Percentiles rank a stretch among this genome's conserved stretches.
phyloP scores from a whole-genome alignment of 305 asterid genomes.

The Fraxinus xanthoxyloides region DNA sequence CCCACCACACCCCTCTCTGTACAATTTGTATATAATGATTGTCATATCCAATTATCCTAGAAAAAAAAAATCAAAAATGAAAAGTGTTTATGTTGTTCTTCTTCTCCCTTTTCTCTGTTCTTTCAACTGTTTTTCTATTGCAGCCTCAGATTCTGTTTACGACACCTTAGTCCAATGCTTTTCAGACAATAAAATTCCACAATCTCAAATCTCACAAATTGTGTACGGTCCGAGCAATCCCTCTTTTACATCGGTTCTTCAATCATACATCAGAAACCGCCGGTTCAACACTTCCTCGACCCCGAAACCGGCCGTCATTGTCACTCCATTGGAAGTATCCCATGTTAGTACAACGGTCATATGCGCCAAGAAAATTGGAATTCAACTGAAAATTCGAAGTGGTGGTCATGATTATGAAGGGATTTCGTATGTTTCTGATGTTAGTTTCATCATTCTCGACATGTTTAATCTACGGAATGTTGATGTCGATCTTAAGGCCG shows the following conservation, averaged over 20 bases:
- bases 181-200: conserved; percentile 2
- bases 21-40: not conserved
- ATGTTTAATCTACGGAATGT: conserved; percentile 54
- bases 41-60: not conserved
- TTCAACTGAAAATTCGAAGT: conserved; percentile 31
- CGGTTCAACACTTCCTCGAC: conserved; percentile 31
- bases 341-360: conserved; percentile 23
- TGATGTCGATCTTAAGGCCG: conserved; percentile 31
- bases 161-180: conserved; percentile 12
- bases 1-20: not conserved
- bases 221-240: conserved; percentile 25
- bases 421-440: conserved; percentile 25
- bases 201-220: conserved; percentile 6
- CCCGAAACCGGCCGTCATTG: conserved; percentile 23
- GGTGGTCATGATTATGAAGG: conserved; percentile 43
- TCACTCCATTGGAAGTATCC: conserved; percentile 21
- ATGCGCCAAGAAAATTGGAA: conserved; percentile 21
- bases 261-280: conserved; percentile 26
- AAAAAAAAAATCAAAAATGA: not conserved
- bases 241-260: conserved; percentile 20
- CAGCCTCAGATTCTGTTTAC: not conserved
- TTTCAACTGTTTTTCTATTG: not conserved
- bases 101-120: conserved; percentile 1
- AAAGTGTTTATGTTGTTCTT: not conserved
- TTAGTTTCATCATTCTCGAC: conserved; percentile 26